Base-by-base conservation (phyloP, 768 basidiomycete genomes). In the Saitozyma podzolica region DNA sequence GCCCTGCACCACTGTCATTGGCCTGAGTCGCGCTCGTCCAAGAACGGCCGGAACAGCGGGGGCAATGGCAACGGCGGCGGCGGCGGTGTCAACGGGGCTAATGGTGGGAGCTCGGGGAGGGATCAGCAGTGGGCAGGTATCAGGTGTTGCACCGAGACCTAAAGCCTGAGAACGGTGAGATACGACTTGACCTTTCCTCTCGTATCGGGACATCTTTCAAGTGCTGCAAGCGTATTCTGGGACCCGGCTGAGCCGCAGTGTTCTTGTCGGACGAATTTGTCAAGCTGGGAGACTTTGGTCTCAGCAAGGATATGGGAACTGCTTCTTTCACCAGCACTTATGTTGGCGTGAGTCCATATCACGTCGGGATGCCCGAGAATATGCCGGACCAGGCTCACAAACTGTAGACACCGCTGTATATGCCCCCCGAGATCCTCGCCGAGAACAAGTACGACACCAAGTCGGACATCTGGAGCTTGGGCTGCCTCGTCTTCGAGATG, bases 361-460 rank as follows among this genome's bases (percentile, higher is more conserved):
- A 14, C 16, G 42, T 40, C 20, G 19, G 6, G 14, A 9, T 2
- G 37, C 20, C n/a, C 8, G 0, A 39, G 39, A 41, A n/a, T 19
- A 37, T 19, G 20, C 17, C 10, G 39, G 20, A 10, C 8, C 29
- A 50, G 3, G 9, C 45, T 9, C n/a, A 13, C 16, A 11, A 48
- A 17, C n/a, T 14, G n/a, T 70, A 97, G 93, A 99, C 96, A 3
- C 96, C 96, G 3, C 94, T 98, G 77, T 98, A 99, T 82, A 98
- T 99, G 96, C 96, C 93, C 0, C 96, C 96, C 0, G 95, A 99
- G 79, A 84, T 98, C 41, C 92, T 97, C 86, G 91, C 91, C 81
- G 95, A 98, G 77, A 93, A 91, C 77, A 86, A 91, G 3, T 99
- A 99, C 80, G 96, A 97, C 81, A 89, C 91, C 8, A 99, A 98